Conservation (phyloP, 2,329 filamentous ascomycete genomes). For the Calonectria leucothoes region DNA sequence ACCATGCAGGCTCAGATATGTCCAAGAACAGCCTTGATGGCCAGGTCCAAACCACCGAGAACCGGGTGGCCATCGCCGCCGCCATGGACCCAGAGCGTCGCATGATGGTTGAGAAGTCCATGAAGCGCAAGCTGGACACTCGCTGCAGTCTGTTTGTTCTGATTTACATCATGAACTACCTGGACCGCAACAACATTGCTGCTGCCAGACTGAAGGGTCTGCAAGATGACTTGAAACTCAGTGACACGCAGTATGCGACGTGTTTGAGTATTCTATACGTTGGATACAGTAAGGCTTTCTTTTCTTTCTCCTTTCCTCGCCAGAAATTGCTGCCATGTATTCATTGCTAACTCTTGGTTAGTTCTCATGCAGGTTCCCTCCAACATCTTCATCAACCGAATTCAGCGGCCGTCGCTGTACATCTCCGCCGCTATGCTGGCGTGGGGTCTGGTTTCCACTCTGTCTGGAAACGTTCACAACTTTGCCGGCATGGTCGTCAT, state of each 20-base stretch:
- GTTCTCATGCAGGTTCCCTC: conserved; percentile 71
- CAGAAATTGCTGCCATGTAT: neutral
- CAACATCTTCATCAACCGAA: conserved; percentile 68
- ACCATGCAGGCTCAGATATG: neutral
- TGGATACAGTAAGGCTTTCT: conserved; percentile 64
- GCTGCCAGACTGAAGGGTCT: conserved; percentile 74
- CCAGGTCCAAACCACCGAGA: neutral
- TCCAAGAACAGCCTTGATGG: conserved; percentile 15
- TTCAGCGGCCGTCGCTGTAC: conserved; percentile 63
- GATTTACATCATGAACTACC: conserved; percentile 82
- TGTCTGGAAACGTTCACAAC: conserved; percentile 63
- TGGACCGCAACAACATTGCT: conserved; percentile 76
- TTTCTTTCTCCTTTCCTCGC: too few relatives aligned
- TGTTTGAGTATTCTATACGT: conserved; percentile 74
- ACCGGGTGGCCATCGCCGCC: neutral
- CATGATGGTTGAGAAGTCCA: conserved; percentile 67
- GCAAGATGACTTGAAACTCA: conserved; percentile 68
- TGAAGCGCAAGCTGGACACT: conserved; percentile 78
- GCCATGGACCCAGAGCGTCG: conserved; percentile 61
- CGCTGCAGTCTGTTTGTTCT: conserved; percentile 76
- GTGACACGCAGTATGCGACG: conserved; percentile 71
- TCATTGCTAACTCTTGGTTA: neutral
- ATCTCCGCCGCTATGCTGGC: conserved; percentile 64
- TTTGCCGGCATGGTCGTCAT: conserved; percentile 66
- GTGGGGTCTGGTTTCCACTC: conserved; percentile 71